Conservation (phyloP, 306 rosid genomes). For the Corylus avellana region DNA sequence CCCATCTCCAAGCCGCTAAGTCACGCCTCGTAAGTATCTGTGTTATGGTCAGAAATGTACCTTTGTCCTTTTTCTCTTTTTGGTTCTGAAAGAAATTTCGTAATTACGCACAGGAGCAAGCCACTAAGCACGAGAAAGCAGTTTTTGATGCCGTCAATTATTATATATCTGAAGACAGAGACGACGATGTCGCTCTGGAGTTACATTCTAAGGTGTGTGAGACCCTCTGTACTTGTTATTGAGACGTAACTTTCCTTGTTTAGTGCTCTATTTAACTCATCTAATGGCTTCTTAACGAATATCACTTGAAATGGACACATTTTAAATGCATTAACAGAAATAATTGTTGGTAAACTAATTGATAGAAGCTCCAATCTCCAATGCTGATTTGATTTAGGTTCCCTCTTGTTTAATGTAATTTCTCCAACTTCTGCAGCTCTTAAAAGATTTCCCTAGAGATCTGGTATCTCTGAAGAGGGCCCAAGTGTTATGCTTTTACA, state of each 20-base stretch:
- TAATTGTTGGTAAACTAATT: background rate
- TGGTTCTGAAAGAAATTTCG: background rate
- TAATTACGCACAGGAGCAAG: constrained; percentile 54
- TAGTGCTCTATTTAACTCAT: background rate
- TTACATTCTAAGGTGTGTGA: constrained; percentile 59
- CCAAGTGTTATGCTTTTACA: constrained; percentile 75
- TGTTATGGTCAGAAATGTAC: background rate
- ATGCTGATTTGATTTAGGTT: background rate
- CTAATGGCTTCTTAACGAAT: background rate
- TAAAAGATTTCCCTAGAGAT: constrained; percentile 80
- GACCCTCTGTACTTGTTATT: background rate
- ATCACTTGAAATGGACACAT: background rate
- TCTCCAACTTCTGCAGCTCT: constrained; percentile 46
- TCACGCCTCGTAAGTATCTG: constrained; percentile 52
- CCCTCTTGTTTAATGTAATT: background rate
- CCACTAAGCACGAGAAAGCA: constrained; percentile 78
- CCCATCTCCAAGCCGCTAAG: constrained; percentile 57
- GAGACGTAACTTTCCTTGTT: background rate
- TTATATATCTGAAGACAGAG: constrained; percentile 65
- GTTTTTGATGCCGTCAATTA: constrained; percentile 58
- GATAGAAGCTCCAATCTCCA: background rate
- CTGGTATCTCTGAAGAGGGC: constrained; percentile 76
- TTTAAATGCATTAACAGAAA: background rate
- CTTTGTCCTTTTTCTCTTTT: background rate
- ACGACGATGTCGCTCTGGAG: constrained; percentile 70